Conservation (phyloP, 2,329 filamentous ascomycete species). For the Mycosphaerelloides madeirae region DNA sequence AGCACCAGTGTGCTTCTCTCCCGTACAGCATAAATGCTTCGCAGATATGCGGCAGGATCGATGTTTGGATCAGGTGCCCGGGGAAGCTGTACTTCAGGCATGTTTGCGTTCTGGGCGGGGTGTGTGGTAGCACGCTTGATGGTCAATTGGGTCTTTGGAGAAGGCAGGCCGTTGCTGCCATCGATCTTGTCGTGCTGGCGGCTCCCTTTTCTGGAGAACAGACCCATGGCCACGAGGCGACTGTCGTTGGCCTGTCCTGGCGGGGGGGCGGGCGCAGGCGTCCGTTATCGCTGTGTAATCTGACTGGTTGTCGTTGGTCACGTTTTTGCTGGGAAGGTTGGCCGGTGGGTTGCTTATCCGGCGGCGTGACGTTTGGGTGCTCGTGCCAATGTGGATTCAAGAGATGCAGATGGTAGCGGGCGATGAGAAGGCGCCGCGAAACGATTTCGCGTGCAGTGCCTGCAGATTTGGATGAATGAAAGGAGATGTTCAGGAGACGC, state of each 20-base stretch:
- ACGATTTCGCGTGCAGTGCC: too few species aligned
- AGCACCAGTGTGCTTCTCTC: constrained; percentile 71
- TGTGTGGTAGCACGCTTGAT: constrained; percentile 26
- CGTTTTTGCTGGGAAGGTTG: background rate
- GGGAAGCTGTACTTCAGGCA: constrained; percentile 68
- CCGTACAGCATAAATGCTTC: constrained; percentile 81
- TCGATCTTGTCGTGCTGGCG: constrained; percentile 10
- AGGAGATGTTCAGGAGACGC: too few species aligned
- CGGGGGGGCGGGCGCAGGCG: too few species aligned
- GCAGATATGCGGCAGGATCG: constrained; percentile 84
- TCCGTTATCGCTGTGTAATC: constrained; percentile 5
- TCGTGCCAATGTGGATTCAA: too few species aligned
- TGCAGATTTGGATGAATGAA: too few species aligned
- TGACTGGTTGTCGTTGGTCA: constrained; percentile 3
- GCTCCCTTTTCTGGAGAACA: constrained; percentile 46
- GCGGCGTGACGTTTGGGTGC: background rate
- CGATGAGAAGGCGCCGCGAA: too few species aligned
- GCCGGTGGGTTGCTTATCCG: too few species aligned
- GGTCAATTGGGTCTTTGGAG: constrained; percentile 33
- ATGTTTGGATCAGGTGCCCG: constrained; percentile 80
- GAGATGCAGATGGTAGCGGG: too few species aligned
- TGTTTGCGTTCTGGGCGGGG: constrained; percentile 41
- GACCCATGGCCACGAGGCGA: too few species aligned
- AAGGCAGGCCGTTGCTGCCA: constrained; percentile 17
- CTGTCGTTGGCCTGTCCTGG: too few species aligned